Base-by-base conservation (phyloP, 768 basidiomycete species). In the Amanita pseudoporphyria region DNA sequence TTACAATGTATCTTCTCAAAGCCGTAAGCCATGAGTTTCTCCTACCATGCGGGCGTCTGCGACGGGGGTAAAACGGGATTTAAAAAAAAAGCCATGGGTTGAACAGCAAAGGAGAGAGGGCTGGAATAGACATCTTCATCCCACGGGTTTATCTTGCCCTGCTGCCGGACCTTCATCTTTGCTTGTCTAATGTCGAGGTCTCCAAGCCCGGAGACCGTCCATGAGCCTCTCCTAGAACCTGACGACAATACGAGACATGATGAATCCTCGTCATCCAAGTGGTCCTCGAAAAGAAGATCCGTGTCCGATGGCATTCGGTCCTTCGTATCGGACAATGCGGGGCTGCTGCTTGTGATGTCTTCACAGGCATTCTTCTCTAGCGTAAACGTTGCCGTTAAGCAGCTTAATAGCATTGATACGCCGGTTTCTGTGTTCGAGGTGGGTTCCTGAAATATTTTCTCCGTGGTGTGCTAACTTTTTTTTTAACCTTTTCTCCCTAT, bases 331-430 rank as follows among this genome's bases (percentile, higher is more conserved):
- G 26, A 22, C 19, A 48, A 48, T 39, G 19, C 38, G 22, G 47
- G 36, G 31, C 16, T 48, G 7, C n/a, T 48, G 36, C 47, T 48
- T 40, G 47, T 48, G 4, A 35, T 40, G 13, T 14, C 16, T 12
- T 37, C 47, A n/a, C 47, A 48, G 24, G 47, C 36, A 24, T 48
- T 48, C 47, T 39, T 48, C 30, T 48, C 47, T 13, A 10, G 7
- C 3, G 38, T 24, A 22, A 39, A 38, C 24, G 36, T 35, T 7
- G 36, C 36, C 6, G 47, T 48, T 9, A 48, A 48, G 47, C 10
- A 31, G 26, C 47, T 48, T 5, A 48, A 16, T 35, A 10, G 10
- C 3, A 39, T 38, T 9, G 47, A 38, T 19, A 19, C 47, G 9
- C 47, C 35, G 7, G 19, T 48, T 14, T 33, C 47, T 2, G 28